Percentiles rank a stretch among this genome's conserved stretches.
phyloP scores from a whole-genome alignment of 148 eudicot genomes.

The Chenopodium quinoa region DNA sequence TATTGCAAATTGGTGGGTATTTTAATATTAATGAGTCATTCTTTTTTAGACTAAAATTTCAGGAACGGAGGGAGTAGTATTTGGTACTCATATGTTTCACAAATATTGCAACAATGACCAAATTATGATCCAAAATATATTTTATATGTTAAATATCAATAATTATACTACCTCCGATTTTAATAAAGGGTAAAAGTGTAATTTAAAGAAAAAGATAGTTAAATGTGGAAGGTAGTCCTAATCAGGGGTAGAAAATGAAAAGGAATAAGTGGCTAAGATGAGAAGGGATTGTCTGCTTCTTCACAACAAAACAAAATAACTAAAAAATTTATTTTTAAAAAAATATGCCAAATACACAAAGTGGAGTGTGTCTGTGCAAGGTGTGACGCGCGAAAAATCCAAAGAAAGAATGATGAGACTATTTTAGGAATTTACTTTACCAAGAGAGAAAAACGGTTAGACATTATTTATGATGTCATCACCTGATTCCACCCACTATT shows the following conservation, averaged over 20 bases:
- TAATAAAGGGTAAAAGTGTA: neutral
- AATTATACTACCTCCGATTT: too few relatives aligned
- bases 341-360: neutral
- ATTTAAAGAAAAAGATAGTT: neutral
- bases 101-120: too few relatives aligned
- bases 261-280: conserved; percentile 23
- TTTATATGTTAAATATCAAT: too few relatives aligned
- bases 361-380: neutral
- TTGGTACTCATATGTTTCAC: too few relatives aligned
- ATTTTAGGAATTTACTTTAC: neutral
- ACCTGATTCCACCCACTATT: neutral
- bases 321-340: neutral
- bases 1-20: too few relatives aligned
- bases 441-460: neutral
- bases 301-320: conserved; percentile 13
- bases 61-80: too few relatives aligned
- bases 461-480: neutral
- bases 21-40: too few relatives aligned
- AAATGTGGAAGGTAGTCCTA: conserved; percentile 6
- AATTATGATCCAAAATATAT: too few relatives aligned
- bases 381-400: conserved; percentile 31
- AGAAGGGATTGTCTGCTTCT: neutral
- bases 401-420: neutral
- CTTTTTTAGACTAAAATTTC: too few relatives aligned
- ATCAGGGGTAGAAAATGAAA: conserved; percentile 17